phyloP scores from a whole-genome alignment of 1,284 basidiomycete species.

The Melampsora americana region DNA sequence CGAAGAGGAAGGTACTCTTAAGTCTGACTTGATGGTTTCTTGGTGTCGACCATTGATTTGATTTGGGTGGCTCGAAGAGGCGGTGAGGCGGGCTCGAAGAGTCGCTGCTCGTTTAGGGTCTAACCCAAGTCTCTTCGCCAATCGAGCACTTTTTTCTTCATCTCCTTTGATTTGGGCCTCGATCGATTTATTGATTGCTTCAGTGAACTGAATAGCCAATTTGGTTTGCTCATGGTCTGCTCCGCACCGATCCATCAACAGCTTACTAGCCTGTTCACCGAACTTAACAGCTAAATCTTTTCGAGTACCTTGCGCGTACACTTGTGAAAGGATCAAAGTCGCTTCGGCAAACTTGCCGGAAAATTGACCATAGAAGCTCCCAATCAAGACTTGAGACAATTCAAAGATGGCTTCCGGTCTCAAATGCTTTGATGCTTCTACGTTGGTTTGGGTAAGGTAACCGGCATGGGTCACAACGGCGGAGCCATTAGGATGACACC shows the following conservation, averaged over 20 bases:
- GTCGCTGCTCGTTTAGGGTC: conserved; percentile 43
- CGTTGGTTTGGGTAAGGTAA: conserved; percentile 25
- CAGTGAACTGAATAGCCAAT: conserved; percentile 24
- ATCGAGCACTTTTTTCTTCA: conserved; percentile 27
- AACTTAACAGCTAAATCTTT: conserved; percentile 41
- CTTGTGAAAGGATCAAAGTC: conserved; percentile 39
- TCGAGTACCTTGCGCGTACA: conserved; percentile 19
- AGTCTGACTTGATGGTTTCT: background rate
- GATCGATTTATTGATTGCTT: conserved; percentile 32
- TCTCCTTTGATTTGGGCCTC: conserved; percentile 43
- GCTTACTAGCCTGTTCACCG: conserved; percentile 21
- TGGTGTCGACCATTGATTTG: background rate
- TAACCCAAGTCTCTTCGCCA: conserved; percentile 38
- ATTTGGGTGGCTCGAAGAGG: conserved; percentile 2
- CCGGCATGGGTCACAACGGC: conserved; percentile 43
- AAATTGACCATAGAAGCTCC: conserved; percentile 35
- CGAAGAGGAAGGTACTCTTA: background rate
- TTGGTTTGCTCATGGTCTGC: conserved; percentile 41
- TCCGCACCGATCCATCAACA: conserved; percentile 29
- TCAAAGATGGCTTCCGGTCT: conserved; percentile 37
- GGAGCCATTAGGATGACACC: conserved; percentile 40
- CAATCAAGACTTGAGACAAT: conserved; percentile 35
- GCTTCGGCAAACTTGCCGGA: conserved; percentile 41
- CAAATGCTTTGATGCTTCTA: conserved; percentile 19
- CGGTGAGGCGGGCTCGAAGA: conserved; percentile 18